Evolutionary conservation across 2,329 filamentous ascomycete genomes (phyloP), one percentile per base, ranked within the genome.

Genomic region (Achaetomium macrosporum): DNA sequence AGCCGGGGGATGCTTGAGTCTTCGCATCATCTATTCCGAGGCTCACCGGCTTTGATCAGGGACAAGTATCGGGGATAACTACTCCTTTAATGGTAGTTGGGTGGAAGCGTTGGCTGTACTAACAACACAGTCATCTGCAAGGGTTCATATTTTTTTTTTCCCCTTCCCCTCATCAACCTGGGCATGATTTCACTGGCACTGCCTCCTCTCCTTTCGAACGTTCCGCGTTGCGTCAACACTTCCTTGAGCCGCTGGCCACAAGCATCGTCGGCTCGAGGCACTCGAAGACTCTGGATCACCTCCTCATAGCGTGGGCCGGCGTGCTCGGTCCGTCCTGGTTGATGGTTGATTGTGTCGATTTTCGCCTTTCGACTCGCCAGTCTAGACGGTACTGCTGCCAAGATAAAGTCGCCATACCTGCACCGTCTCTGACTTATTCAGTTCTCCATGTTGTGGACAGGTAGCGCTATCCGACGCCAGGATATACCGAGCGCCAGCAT

Each of bases 11-110:
- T 13, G 42, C 35, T 42, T 39, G 41, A 43, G 45, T 35, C 50
- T 50, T 46, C 47, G 20, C 40, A 19, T 56, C 46, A 25, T 48
- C 50, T 43, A 53, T 41, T 51, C 40, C 46, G 40, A 20, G 45
- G 15, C 48, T 17, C 43, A 45, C 46, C 50, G 30, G 43, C 53
- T 50, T 41, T 39, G 30, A 55, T 50, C 51, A 35, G 51, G 50
- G n/a, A 41, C 30, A 42, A 39, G 17, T 58, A 58, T 61, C 40
- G 42, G 58, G 55, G 51, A 47, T 35, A n/a, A n/a, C n/a, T n/a
- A 40, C 43, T 36, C 20, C 42, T 42, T 49, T 40, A 52, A 54
- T 53, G 45, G 45, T 57, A 43, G 39, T 55, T 49, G 49, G 35
- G 55, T 47, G 25, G 51, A 43, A 51, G 30, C 33, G 20, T 53